A percentile compares a stretch with the other conserved stretches of the same genome.
Conservation (phyloP, 1,284 basidiomycete genomes). For the Cutaneotrichosporon mucoides region DNA sequence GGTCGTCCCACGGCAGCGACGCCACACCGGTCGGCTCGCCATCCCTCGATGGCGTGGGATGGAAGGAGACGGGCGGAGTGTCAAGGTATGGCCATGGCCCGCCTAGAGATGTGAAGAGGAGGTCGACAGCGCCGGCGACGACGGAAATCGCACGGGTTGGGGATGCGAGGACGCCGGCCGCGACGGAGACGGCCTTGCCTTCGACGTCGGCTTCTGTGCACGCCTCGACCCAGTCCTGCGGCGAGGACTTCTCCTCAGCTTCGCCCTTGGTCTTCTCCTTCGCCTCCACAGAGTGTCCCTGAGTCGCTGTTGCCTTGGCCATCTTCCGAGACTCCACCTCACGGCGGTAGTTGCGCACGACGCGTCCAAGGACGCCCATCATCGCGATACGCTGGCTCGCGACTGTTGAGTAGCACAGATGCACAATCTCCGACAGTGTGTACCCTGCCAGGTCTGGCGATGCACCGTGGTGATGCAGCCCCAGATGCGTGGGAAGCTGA, state of each 20-base stretch:
- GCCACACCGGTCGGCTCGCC: conserved; percentile 20
- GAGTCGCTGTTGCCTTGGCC: not conserved
- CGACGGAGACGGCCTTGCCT: conserved; percentile 12
- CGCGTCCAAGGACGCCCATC: conserved; percentile 66
- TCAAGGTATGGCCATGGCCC: conserved; percentile 27
- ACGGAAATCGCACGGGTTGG: conserved; percentile 23
- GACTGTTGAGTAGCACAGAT: conserved; percentile 74
- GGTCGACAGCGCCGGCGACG: conserved; percentile 32
- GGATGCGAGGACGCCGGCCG: conserved; percentile 6
- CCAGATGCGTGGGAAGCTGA: conserved; percentile 68
- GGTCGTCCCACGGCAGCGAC: conserved; percentile 36
- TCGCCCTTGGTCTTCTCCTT: not conserved
- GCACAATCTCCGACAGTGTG: conserved; percentile 79
- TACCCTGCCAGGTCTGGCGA: conserved; percentile 82
- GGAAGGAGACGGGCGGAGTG: conserved; percentile 2
- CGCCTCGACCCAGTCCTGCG: conserved; percentile 9
- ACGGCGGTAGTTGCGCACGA: conserved; percentile 47
- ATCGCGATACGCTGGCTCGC: conserved; percentile 78
- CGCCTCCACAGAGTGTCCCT: conserved; percentile 14
- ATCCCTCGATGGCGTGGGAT: conserved; percentile 5
- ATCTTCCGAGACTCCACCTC: no score
- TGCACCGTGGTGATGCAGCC: conserved; percentile 76
- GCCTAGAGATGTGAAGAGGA: conserved; percentile 30
- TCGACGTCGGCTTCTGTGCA: conserved; percentile 10
- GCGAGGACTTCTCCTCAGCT: not conserved